phyloP scores from a whole-genome alignment of 2,329 filamentous ascomycete genomes.

The Talaromyces islandicus region DNA sequence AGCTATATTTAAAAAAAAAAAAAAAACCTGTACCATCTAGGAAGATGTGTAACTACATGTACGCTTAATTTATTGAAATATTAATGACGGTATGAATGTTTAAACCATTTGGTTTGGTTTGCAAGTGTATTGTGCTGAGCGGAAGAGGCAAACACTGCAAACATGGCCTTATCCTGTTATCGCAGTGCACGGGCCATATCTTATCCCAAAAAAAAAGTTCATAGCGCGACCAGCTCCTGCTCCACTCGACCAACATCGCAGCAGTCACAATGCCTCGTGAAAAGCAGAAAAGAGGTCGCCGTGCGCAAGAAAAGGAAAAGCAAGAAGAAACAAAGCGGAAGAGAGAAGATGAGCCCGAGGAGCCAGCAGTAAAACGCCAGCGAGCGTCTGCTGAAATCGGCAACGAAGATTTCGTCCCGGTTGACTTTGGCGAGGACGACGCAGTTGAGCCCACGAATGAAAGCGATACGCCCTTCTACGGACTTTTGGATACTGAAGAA shows the following conservation, averaged over 20 bases:
- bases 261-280: conserved; percentile 39
- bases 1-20: too few species aligned
- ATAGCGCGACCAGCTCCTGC: conserved; percentile 7
- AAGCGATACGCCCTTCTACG: conserved; percentile 74
- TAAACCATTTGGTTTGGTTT: background rate
- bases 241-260: background rate
- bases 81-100: background rate
- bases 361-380: conserved; percentile 31
- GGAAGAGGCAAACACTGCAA: conserved; percentile 19
- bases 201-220: conserved; percentile 26
- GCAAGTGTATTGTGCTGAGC: background rate
- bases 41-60: background rate
- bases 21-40: background rate
- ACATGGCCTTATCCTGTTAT: conserved; percentile 17
- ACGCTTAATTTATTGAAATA: background rate
- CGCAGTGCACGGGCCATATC: conserved; percentile 29
- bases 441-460: conserved; percentile 19
- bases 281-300: conserved; percentile 42
- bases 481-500: conserved; percentile 85
- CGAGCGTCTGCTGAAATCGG: conserved; percentile 25
- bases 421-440: conserved; percentile 20
- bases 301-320: conserved; percentile 36
- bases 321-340: conserved; percentile 33
- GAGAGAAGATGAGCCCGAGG: conserved; percentile 27
- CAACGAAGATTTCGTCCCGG: conserved; percentile 32